Evolutionary conservation across 352 stramenopile genomes (phyloP).

Genomic region (Phytophthora constricta): DNA sequence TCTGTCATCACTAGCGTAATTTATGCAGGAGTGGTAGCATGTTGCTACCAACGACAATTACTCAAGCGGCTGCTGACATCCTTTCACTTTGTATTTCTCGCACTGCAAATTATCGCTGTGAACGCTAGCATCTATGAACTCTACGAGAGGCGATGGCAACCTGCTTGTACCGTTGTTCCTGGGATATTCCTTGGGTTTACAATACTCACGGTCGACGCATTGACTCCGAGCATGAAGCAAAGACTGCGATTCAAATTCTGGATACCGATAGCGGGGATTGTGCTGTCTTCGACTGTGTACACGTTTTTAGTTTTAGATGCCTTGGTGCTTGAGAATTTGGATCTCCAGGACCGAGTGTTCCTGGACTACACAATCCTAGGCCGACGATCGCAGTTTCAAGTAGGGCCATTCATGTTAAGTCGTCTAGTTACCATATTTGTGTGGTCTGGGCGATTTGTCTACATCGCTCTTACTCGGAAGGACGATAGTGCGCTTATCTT

Average conservation of each 20-base stretch:
- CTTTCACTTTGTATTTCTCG: conserved; percentile 16
- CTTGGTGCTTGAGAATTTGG: conserved; percentile 1
- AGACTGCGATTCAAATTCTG: conserved; percentile 16
- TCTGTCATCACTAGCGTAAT: not conserved
- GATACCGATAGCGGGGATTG: not conserved
- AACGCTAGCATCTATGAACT: not conserved
- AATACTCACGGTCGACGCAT: conserved; percentile 15
- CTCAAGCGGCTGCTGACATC: conserved; percentile 12
- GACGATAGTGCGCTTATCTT: conserved; percentile 26
- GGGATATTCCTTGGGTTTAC: not conserved
- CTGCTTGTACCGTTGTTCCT: conserved; percentile 2
- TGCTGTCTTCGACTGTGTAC: conserved; percentile 3
- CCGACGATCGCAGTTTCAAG: not conserved
- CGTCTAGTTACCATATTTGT: conserved; percentile 20
- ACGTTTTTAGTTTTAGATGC: conserved; percentile 12
- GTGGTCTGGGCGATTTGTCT: conserved; percentile 19
- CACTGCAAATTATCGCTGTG: conserved; percentile 1
- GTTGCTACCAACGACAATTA: conserved; percentile 18
- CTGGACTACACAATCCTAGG: conserved; percentile 4
- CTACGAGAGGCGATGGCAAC: conserved; percentile 10
- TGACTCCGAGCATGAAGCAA: conserved; percentile 26
- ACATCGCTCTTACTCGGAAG: conserved; percentile 6
- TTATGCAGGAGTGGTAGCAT: conserved; percentile 1
- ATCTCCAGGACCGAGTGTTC: conserved; percentile 18
- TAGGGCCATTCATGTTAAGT: conserved; percentile 12